Base-by-base conservation (phyloP, 108 stramenopile genomes). In the Cyclotella atomus region DNA sequence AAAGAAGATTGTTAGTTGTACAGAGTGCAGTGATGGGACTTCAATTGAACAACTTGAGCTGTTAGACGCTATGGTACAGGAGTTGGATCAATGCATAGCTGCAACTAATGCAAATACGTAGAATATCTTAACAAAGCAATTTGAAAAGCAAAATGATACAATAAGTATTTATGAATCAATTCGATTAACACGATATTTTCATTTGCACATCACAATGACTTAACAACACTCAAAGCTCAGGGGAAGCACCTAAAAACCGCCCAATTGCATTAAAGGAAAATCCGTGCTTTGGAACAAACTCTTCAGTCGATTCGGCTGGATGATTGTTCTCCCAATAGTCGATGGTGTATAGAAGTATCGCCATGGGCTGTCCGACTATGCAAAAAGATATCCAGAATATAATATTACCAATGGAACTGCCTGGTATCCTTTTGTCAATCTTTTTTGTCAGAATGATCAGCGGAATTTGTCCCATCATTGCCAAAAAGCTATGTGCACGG, bases 391-490 rank as follows among this genome's bases (percentile, higher is more conserved):
- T 38, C 94, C 94, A 95, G 56, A 95, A 95, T 15, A 93, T 85
- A 49, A 49, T n/a, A 17, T 49, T 49, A 0, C 94, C 94, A 47
- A 91, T 70, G 21, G 79, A 82, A 21, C 67, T 76, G 15, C 84
- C 88, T 0, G 89, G 89, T 46, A 75, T 78, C 49, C 77, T 74
- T 23, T 79, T 78, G 62, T 83, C 73, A 23, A 97, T 65, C 33
- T 70, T 67, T 70, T 96, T 96, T 27, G 96, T 96, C 17, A 98
- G 46, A 16, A 85, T 73, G 10, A 97, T 89, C 43, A 98, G 73
- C 0, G 97, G 97, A 9, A 96, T 76, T 62, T 98, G 97, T 9
- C 86, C 82, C 87, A 97, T 88, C 97, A 98, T 98, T 47, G 96
- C 97, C 2, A 95, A 34, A 68, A 97, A 97, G 8, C 89, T 84